A percentile compares a stretch with the other conserved stretches of the same genome.
Evolutionary conservation across 768 basidiomycete species (phyloP).

Genomic region (Leccinum uliginosum): DNA sequence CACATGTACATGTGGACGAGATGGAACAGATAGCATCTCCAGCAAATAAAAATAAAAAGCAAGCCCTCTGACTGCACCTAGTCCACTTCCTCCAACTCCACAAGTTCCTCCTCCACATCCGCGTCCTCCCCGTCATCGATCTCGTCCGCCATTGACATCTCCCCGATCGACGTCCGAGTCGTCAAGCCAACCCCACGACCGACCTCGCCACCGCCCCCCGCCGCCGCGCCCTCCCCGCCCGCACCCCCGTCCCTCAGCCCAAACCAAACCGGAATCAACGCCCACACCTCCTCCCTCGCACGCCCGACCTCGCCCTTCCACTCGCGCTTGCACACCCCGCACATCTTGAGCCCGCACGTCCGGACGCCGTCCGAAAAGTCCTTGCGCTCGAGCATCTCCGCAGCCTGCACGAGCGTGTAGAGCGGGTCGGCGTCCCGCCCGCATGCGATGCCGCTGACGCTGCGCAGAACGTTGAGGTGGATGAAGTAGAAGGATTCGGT

Average conservation of each 20-base stretch:
- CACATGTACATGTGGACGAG: not conserved
- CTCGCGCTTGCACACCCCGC: conserved; percentile 45
- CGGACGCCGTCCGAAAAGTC: conserved; percentile 64
- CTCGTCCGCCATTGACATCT: not conserved
- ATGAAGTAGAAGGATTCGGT: conserved; percentile 73
- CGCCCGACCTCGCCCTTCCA: conserved; percentile 38
- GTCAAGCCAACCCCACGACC: not conserved
- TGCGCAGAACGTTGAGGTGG: conserved; percentile 66
- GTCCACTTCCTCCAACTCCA: conserved; percentile 9
- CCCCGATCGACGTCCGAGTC: not conserved
- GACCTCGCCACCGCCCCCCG: not conserved
- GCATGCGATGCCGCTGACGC: conserved; percentile 64
- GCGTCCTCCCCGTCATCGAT: conserved; percentile 7
- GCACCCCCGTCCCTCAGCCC: conserved; percentile 33
- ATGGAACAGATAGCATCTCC: conserved; percentile 16
- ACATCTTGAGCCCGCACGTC: conserved; percentile 53
- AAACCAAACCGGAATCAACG: conserved; percentile 60
- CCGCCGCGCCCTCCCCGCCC: not conserved
- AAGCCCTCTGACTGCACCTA: not conserved
- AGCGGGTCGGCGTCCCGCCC: conserved; percentile 75
- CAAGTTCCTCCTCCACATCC: not conserved
- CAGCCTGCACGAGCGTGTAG: conserved; percentile 62
- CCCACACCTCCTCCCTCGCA: conserved; percentile 61
- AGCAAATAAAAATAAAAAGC: not conserved
- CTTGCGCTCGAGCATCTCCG: conserved; percentile 66